Evolutionary conservation across 805 yeast species (phyloP).

Genomic region (Saturnispora halmiae): DNA sequence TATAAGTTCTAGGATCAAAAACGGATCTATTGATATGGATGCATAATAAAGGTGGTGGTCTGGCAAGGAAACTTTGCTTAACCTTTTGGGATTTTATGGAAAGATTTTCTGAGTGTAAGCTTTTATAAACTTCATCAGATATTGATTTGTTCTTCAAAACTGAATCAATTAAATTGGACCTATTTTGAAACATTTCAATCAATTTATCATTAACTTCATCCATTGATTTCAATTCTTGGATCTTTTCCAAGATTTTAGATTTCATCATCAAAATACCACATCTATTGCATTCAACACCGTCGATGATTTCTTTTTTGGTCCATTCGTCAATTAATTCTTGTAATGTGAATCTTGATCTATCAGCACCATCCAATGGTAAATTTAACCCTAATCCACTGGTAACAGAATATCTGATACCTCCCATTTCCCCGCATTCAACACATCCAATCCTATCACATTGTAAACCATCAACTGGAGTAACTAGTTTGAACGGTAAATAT

Average conservation of each 20-base stretch:
- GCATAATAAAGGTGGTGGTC: slow-evolving; percentile 76
- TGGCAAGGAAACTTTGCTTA: slow-evolving; percentile 68
- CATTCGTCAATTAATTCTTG: slow-evolving; percentile 52
- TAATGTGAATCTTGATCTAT: slow-evolving; percentile 36
- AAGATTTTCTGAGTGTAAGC: slow-evolving; percentile 65
- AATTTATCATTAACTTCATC: slow-evolving; percentile 18
- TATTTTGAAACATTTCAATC: slow-evolving; percentile 30
- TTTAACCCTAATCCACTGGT: slow-evolving; percentile 66
- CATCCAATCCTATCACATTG: slow-evolving; percentile 88
- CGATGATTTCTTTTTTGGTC: slow-evolving; percentile 75
- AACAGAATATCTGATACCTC: slow-evolving; percentile 80
- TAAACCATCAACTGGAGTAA: slow-evolving; percentile 90
- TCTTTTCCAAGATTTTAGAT: slow-evolving; percentile 37
- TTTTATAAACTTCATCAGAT: slow-evolving; percentile 69
- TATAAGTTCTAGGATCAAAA: slow-evolving; percentile 78
- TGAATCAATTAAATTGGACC: slow-evolving; percentile 39
- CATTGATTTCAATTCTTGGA: slow-evolving; percentile 18
- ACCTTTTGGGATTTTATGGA: slow-evolving; percentile 69
- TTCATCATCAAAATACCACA: slow-evolving; percentile 66
- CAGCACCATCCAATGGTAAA: slow-evolving; percentile 37
- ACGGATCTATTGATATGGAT: slow-evolving; percentile 90
- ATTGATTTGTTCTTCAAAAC: slow-evolving; percentile 63
- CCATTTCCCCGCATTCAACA: slow-evolving; percentile 83
- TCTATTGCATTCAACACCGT: slow-evolving; percentile 90
- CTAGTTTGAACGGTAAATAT: slow-evolving; percentile 44